A percentile compares a stretch with the other conserved stretches of the same genome.
Evolutionary conservation across 2,329 filamentous ascomycete species (phyloP).

Genomic region (Exophiala alcalophila): DNA sequence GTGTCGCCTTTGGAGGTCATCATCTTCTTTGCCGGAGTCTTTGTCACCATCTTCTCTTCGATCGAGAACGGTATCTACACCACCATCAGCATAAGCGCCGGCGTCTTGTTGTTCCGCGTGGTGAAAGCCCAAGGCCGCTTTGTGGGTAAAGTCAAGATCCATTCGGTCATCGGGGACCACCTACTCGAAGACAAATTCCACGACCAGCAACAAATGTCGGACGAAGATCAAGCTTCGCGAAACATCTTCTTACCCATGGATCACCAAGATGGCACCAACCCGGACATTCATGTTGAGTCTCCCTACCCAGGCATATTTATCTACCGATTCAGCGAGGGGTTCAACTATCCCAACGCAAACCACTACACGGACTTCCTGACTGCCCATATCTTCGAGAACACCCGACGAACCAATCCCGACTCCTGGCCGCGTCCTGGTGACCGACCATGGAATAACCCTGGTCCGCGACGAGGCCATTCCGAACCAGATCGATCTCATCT

Average conservation of each 20-base stretch:
- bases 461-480: slow-evolving; percentile 59
- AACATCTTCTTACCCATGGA: slow-evolving; percentile 85
- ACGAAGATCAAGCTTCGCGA: slow-evolving; percentile 44
- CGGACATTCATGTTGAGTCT: slow-evolving; percentile 70
- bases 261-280: slow-evolving; percentile 88
- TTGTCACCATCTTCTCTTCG: slow-evolving; percentile 80
- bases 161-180: slow-evolving; percentile 77
- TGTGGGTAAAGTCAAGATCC: slow-evolving; percentile 77
- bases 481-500: slow-evolving; percentile 50
- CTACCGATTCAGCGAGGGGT: slow-evolving; percentile 89
- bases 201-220: slow-evolving; percentile 24
- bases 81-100: slow-evolving; percentile 73
- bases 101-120: slow-evolving; percentile 76
- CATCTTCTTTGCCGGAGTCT: slow-evolving; percentile 89
- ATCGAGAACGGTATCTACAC: slow-evolving; percentile 94
- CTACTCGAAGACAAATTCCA: slow-evolving; percentile 61
- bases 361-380: slow-evolving; percentile 80
- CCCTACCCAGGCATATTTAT: slow-evolving; percentile 94
- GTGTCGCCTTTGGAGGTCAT: slow-evolving; percentile 85
- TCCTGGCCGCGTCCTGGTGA: slow-evolving; percentile 67
- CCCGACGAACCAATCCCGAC: slow-evolving; percentile 71
- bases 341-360: slow-evolving; percentile 93
- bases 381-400: slow-evolving; percentile 64
- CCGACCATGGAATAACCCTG: slow-evolving; percentile 92
- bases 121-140: slow-evolving; percentile 80